Base-by-base conservation (phyloP, 2,329 filamentous ascomycete species). In the Thielaviopsis populi region DNA sequence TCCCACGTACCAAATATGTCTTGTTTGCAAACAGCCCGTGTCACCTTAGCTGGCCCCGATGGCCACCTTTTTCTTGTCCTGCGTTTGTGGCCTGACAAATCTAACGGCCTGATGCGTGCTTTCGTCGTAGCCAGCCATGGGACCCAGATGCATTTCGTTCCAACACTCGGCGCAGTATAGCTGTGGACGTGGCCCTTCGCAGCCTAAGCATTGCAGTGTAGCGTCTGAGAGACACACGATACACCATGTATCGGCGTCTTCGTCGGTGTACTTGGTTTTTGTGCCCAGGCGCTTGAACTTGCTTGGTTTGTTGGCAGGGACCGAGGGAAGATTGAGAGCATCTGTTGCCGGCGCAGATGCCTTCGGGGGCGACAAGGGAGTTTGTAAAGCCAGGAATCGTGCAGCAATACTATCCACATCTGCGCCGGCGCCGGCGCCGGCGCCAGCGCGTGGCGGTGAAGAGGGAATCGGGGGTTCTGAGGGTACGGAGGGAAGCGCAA, bases 161-260 rank as follows among this genome's bases (percentile, higher is more conserved):
- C 89, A 95, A 75, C 90, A 95, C 17, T 81, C 76, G 24, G 79
- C 77, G 72, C 90, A 95, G 71, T 92, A 95, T 48, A 89, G 33
- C 27, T 64, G 53, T 37, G n/a, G 17, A 54, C 50, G 76, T 68
- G 91, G 84, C 33, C 75, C 74, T 42, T 84, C 83, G 69, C 90
- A 95, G 2, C 86, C 88, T 0, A 84, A 71, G 71, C 90, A 95
- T 65, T 79, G 79, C 33, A 94, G 74, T 2, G 83, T 84, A 0
- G 86, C 89, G 70, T 94, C 87, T 65, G 90, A 88, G 58, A 87
- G 83, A 71, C 90, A 95, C 10, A 94, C 90, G 40, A 85, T 81
- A 72, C 90, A 95, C 88, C 89, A 95, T 0, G 80, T 83, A 50
- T 86, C 83, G 67, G 86, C 79, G 69, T 92, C 88, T 41, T 86